Evolutionary conservation across 139 green algal species (phyloP).

Genomic region (Chlamydomonas sp.): DNA sequence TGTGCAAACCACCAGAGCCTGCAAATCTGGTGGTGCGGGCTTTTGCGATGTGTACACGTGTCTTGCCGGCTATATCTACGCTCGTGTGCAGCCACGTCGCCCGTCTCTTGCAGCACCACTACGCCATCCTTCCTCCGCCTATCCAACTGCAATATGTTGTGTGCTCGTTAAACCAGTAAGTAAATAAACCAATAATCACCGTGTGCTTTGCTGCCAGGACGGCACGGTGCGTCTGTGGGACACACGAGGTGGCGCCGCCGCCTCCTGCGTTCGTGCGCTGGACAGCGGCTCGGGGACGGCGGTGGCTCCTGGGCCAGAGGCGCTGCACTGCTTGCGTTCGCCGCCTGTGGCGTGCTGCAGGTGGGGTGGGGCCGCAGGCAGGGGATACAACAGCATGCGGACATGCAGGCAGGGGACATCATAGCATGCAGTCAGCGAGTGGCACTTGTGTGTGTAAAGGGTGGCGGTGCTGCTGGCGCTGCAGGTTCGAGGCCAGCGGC

Average conservation of each 20-base stretch:
- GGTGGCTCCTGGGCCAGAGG: not conserved
- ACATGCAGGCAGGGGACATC: not conserved
- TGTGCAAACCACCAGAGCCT: not conserved
- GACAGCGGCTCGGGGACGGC: not conserved
- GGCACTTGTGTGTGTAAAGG: not conserved
- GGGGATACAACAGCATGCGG: not conserved
- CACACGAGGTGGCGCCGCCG: not conserved
- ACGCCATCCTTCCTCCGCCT: not conserved
- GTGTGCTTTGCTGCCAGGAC: conserved; percentile 8
- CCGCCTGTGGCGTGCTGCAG: not conserved
- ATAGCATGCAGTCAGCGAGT: not conserved
- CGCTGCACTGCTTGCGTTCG: conserved; percentile 20
- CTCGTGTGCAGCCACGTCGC: not conserved
- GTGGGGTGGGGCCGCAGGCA: not conserved
- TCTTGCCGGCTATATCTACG: not conserved
- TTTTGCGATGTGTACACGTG: no score
- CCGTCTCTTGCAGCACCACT: not conserved
- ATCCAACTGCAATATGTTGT: not conserved
- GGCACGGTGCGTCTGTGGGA: conserved; percentile 37
- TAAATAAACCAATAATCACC: not conserved
- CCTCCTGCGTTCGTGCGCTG: not conserved
- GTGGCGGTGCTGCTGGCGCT: not conserved
- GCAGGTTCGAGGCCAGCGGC: conserved; percentile 31
- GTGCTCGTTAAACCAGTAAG: not conserved
- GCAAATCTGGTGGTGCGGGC: no score